phyloP scores from a whole-genome alignment of 2,329 filamentous ascomycete species.

The Colletotrichum orbiculare region DNA sequence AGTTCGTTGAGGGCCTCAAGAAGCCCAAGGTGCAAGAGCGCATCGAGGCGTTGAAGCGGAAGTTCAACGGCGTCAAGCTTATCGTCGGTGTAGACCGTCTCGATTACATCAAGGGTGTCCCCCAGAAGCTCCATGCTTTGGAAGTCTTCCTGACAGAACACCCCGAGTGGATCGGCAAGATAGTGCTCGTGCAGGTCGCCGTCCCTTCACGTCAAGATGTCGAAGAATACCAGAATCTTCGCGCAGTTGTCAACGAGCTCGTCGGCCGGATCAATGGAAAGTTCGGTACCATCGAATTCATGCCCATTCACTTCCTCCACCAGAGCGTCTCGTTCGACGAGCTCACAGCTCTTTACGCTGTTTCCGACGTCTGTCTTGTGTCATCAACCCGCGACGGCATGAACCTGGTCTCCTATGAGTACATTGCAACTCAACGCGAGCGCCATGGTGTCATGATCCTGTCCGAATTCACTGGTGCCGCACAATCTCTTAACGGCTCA shows the following conservation, averaged over 20 bases:
- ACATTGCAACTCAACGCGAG: conserved; percentile 92
- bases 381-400: conserved; percentile 98
- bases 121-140: conserved; percentile 94
- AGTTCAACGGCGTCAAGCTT: conserved; percentile 95
- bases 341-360: conserved; percentile 90
- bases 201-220: conserved; percentile 96
- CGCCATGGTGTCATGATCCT: conserved; percentile 94
- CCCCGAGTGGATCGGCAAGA: conserved; percentile 97
- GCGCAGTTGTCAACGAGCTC: conserved; percentile 94
- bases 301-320: conserved; percentile 98
- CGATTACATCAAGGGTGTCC: conserved; percentile 99
- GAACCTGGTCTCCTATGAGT: conserved; percentile 98
- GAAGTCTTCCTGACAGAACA: conserved; percentile 98
- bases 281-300: conserved; percentile 97
- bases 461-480: conserved; percentile 95
- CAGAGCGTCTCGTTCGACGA: conserved; percentile 96
- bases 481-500: conserved; percentile 92
- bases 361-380: conserved; percentile 91
- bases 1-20: conserved; percentile 89
- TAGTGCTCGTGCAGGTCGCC: conserved; percentile 94
- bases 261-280: conserved; percentile 97
- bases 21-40: conserved; percentile 88
- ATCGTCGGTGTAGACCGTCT: conserved; percentile 97
- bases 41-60: conserved; percentile 84
- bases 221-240: conserved; percentile 96